Conservation (phyloP, 73 alveolate genomes). For the Paramecium tetraurelia region DNA sequence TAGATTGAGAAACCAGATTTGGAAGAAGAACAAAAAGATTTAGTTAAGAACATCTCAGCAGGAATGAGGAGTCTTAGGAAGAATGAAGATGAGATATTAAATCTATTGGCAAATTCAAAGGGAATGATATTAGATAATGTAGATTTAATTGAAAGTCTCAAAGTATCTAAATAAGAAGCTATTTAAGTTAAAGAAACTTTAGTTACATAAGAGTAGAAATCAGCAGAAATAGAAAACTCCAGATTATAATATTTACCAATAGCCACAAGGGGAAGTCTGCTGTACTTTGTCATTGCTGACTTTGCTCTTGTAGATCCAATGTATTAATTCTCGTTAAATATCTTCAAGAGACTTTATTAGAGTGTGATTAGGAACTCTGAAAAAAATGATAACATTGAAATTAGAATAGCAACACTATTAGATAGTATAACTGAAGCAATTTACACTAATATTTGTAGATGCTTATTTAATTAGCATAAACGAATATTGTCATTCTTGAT, state of each 20-base stretch:
- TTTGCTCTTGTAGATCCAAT: constrained; percentile 94
- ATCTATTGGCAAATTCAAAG: constrained; percentile 84
- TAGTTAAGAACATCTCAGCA: constrained; percentile 81
- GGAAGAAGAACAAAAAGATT: constrained; percentile 86
- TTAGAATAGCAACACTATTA: constrained; percentile 81
- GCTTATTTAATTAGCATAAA: constrained; percentile 95
- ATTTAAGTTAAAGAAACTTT: constrained; percentile 80
- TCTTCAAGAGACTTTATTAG: constrained; percentile 82
- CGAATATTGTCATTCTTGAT: constrained; percentile 88
- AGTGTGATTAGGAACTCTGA: constrained; percentile 79
- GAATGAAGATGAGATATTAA: constrained; percentile 87
- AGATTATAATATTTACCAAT: constrained; percentile 85
- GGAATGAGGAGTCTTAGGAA: constrained; percentile 85
- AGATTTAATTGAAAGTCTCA: constrained; percentile 81
- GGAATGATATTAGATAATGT: constrained; percentile 92
- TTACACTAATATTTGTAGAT: constrained; percentile 94
- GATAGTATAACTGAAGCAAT: constrained; percentile 84
- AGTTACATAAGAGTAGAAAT: constrained; percentile 82
- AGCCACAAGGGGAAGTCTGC: constrained; percentile 89
- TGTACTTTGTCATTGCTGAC: constrained; percentile 93
- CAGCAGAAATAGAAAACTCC: constrained; percentile 85
- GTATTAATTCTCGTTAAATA: constrained; percentile 95
- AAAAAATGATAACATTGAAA: constrained; percentile 69
- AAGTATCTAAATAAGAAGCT: constrained; percentile 83
- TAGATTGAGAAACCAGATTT: constrained; percentile 89